Percentiles rank a stretch among this genome's conserved stretches.
Evolutionary conservation across 305 asterid genomes (phyloP).

Genomic region (Ilex paraguariensis): DNA sequence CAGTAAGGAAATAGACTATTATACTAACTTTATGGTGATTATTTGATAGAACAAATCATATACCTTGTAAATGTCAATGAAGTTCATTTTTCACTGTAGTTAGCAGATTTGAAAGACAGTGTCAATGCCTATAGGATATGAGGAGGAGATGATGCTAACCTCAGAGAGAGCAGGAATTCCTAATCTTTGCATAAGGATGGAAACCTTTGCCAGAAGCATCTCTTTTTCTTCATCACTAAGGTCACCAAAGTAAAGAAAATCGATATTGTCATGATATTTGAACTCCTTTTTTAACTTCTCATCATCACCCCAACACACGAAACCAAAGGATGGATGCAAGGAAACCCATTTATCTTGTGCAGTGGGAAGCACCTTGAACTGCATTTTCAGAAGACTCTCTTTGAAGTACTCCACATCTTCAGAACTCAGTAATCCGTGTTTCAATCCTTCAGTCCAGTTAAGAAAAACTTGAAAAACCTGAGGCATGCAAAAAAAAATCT

Average conservation of each 20-base stretch:
- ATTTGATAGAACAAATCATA: too few relatives aligned
- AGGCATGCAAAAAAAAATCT: background rate
- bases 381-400: constrained; percentile 54
- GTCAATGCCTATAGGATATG: background rate
- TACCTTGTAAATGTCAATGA: too few relatives aligned
- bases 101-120: too few relatives aligned
- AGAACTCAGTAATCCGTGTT: constrained; percentile 59
- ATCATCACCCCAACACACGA: constrained; percentile 87
- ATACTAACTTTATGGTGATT: too few relatives aligned
- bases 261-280: constrained; percentile 51
- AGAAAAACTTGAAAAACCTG: constrained; percentile 75
- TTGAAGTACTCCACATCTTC: constrained; percentile 63
- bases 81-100: too few relatives aligned
- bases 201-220: constrained; percentile 42
- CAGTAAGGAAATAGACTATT: too few relatives aligned
- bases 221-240: constrained; percentile 51
- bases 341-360: constrained; percentile 95
- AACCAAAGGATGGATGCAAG: constrained; percentile 69
- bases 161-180: constrained; percentile 72
- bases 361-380: constrained; percentile 72
- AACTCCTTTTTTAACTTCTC: constrained; percentile 58
- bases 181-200: constrained; percentile 43
- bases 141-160: constrained; percentile 34
- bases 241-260: constrained; percentile 62
- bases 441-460: constrained; percentile 68